Base-by-base conservation (phyloP, 2,329 filamentous ascomycete genomes). In the Penicillium sp. region DNA sequence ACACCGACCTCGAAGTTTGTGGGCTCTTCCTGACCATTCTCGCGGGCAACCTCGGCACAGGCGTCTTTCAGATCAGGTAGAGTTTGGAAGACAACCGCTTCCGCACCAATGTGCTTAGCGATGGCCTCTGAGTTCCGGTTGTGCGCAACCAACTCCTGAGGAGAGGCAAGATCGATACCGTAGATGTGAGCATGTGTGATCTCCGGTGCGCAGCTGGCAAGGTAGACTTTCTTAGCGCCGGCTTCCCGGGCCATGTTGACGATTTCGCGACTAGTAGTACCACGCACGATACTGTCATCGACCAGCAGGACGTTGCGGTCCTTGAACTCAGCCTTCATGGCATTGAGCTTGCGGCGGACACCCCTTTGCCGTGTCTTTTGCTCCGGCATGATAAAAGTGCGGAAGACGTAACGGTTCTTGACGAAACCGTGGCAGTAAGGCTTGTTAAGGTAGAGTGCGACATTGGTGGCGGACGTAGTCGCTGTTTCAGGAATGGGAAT, bases 101-200 rank as follows among this genome's bases (percentile, higher is more conserved):
- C 85, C 1, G 85, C 85, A 44, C 82, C 84, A 56, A 88, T 86
- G 63, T 83, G 78, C 56, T 78, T 67, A 10, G 83, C 82, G 57
- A 88, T 84, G 19, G 76, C 77, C 26, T 74, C 69, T 9, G 77
- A 70, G 49, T 80, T 77, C 48, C 84, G 77, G 61, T 84, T 79
- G 60, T 86, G 82, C 2, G 85, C 85, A 51, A 88, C 82, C 29
- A 88, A 75, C 67, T 88, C 85, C 19, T 75, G 75, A 1, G 83
- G 81, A 6, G 83, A 85, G 3, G 85, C 85, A 26, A 88, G 75
- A 60, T 88, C 85, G 57, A 88, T 87, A 57, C 84, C 84, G 71
- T 93, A 93, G 59, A 96, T 88, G 64, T 96, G 90, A 2, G 88
- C 85, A 65, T 94, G 81, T 12, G 81, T 88, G 67, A 94, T 88